A percentile compares a stretch with the other conserved stretches of the same genome.
These are phyloP conservation scores for Vavraia culicis DNA, from an alignment of 371 early-diverging fungal genomes.

Conservation along the genomic window DNA sequence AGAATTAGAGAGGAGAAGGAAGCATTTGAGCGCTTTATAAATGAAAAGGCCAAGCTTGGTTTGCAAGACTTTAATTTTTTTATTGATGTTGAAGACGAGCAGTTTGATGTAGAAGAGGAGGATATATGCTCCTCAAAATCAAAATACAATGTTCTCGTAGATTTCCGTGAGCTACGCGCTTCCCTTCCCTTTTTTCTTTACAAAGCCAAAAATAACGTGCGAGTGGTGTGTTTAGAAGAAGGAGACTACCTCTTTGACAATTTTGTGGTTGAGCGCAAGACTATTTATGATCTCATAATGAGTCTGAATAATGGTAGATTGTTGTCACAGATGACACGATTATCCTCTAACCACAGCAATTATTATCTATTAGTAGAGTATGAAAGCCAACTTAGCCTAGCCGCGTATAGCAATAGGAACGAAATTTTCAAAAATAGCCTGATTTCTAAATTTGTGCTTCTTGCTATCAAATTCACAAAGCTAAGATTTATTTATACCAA, in stretches of 20 bases:
- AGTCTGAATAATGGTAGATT: constrained; percentile 64
- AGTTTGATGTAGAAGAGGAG: constrained; percentile 5
- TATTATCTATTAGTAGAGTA: constrained; percentile 76
- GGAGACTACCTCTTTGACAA: constrained; percentile 80
- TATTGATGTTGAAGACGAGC: background rate
- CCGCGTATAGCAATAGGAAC: constrained; percentile 51
- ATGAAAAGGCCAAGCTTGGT: constrained; percentile 48
- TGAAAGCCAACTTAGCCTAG: constrained; percentile 49
- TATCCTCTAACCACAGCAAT: constrained; percentile 55
- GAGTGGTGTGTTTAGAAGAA: constrained; percentile 61
- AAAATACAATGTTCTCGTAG: constrained; percentile 51
- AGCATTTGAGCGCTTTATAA: constrained; percentile 68
- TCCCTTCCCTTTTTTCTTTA: constrained; percentile 66
- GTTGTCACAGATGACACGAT: constrained; percentile 66
- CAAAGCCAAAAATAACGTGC: constrained; percentile 51
- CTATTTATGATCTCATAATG: constrained; percentile 59
- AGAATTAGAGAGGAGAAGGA: constrained; percentile 63
- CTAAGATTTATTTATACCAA: constrained; percentile 64
- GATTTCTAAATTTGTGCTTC: constrained; percentile 50
- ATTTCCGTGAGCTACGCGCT: constrained; percentile 74
- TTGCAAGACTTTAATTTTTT: background rate
- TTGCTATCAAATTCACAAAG: constrained; percentile 61
- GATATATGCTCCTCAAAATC: background rate
- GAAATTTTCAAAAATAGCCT: constrained; percentile 7
- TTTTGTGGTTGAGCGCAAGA: constrained; percentile 70